Base-by-base conservation (phyloP, 2,329 filamentous ascomycete species). In the Didymella arachidicola region DNA sequence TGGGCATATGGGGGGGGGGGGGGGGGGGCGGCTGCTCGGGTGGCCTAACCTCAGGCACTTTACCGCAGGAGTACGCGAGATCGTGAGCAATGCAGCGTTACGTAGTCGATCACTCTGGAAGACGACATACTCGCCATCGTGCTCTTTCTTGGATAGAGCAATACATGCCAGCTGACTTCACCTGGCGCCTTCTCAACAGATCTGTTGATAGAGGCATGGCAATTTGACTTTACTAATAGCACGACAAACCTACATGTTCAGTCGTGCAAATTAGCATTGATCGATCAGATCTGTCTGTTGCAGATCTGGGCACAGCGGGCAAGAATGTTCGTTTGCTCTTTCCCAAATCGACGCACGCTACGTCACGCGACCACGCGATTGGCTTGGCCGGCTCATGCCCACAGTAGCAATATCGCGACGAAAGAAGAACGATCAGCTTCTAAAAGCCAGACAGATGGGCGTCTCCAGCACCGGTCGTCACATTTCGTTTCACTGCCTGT, bases 301-400 rank as follows among this genome's bases (percentile, higher is more conserved):
- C 14, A 38, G 7, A 16, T 5, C 18, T 22, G 26, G 19, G 26
- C n/a, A 18, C 11, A 16, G 30, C 3, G 39, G 55, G 57, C 56
- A 59, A 30, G 57, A 29, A 60, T 48, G 38, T 41, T 44, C 29
- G 48, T 56, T 45, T 39, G 64, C 54, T 58, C 61, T 60, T 66
- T 32, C 56, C 60, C 32, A 32, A 59, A 53, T 16, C 30, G 45
- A 55, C 48, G 55, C 52, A 59, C 55, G 46, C 38, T 53, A 66
- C 54, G 59, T 59, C 60, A 69, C 62, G 60, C 60, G 51, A 55
- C 22, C 48, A 55, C 57, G 51, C 61, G 55, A 54, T 47, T 54
- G 27, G 43, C 47, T 48, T 53, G 42, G 30, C 25, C 27, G n/a
- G 41, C 43, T 30, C 59, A 55, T 50, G 41, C 52, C 30, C 59